A percentile compares a stretch with the other conserved stretches of the same genome.
Evolutionary conservation across 1,284 basidiomycete species (phyloP).

Genomic region (Omphalotus olearius): DNA sequence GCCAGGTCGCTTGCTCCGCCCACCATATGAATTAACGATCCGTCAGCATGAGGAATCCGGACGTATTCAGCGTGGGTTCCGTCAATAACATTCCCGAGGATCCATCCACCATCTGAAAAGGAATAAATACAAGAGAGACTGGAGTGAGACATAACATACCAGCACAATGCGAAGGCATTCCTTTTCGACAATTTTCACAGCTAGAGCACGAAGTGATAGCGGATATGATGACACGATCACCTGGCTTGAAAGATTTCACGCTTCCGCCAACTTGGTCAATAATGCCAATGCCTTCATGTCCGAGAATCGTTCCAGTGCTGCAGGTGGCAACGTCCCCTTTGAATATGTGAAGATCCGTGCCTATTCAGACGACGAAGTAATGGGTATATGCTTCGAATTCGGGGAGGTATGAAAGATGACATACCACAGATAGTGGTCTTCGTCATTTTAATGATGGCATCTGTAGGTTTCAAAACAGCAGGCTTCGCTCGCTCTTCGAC

Average conservation of each 20-base stretch:
- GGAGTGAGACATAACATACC: not conserved
- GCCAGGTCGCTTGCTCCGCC: slow-evolving; percentile 18
- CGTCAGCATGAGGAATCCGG: slow-evolving; percentile 23
- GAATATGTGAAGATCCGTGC: slow-evolving; percentile 26
- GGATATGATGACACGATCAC: slow-evolving; percentile 18
- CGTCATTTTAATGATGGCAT: slow-evolving; percentile 23
- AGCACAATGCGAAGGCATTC: slow-evolving; percentile 23
- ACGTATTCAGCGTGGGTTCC: slow-evolving; percentile 26
- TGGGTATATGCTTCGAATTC: not conserved
- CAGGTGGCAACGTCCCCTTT: slow-evolving; percentile 25
- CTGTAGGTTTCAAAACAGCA: slow-evolving; percentile 18
- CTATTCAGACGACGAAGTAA: not conserved
- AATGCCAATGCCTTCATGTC: slow-evolving; percentile 31
- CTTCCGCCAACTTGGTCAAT: slow-evolving; percentile 25
- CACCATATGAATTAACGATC: slow-evolving; percentile 18
- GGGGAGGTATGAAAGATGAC: too few species aligned
- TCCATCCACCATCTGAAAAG: slow-evolving; percentile 21
- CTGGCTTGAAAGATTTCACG: slow-evolving; percentile 28
- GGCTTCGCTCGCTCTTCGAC: slow-evolving; percentile 22
- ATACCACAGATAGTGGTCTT: slow-evolving; percentile 25
- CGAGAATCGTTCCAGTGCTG: slow-evolving; percentile 24
- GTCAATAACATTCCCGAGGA: slow-evolving; percentile 24
- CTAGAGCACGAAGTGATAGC: slow-evolving; percentile 14
- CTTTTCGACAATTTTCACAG: slow-evolving; percentile 20
- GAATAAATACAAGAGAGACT: not conserved